Conservation (phyloP, 116 monocot genomes). For the Iris pallida region DNA sequence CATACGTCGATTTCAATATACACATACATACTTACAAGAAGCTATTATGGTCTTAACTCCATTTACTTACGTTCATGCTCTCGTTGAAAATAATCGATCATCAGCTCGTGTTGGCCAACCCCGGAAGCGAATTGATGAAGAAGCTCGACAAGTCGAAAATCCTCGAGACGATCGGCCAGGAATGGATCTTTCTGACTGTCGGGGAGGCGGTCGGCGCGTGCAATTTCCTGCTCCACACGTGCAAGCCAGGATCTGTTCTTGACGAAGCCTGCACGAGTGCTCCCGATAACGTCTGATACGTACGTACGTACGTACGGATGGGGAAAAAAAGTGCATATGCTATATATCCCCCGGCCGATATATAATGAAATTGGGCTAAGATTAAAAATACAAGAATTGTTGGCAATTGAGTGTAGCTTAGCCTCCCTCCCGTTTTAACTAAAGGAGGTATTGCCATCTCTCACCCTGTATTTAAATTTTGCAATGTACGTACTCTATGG, state of each 20-base stretch:
- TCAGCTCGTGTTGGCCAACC: conserved; percentile 87
- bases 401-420: too few relatives aligned
- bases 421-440: too few relatives aligned
- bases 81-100: neutral
- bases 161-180: conserved; percentile 59
- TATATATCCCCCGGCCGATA: too few relatives aligned
- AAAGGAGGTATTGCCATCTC: too few relatives aligned
- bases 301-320: too few relatives aligned
- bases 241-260: conserved; percentile 22
- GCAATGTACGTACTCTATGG: too few relatives aligned
- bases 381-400: too few relatives aligned
- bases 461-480: too few relatives aligned
- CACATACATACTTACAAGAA: too few relatives aligned
- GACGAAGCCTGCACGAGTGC: neutral
- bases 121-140: conserved; percentile 92
- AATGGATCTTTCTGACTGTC: conserved; percentile 84
- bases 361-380: too few relatives aligned
- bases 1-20: too few relatives aligned
- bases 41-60: neutral
- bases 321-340: too few relatives aligned
- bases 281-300: conserved; percentile 2
- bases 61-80: neutral
- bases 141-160: conserved; percentile 74
- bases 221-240: conserved; percentile 52
- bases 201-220: conserved; percentile 73